Percentiles rank a stretch among this genome's conserved stretches.
phyloP scores from a whole-genome alignment of 257 asterid genomes.

The Ocimum tenuiflorum region DNA sequence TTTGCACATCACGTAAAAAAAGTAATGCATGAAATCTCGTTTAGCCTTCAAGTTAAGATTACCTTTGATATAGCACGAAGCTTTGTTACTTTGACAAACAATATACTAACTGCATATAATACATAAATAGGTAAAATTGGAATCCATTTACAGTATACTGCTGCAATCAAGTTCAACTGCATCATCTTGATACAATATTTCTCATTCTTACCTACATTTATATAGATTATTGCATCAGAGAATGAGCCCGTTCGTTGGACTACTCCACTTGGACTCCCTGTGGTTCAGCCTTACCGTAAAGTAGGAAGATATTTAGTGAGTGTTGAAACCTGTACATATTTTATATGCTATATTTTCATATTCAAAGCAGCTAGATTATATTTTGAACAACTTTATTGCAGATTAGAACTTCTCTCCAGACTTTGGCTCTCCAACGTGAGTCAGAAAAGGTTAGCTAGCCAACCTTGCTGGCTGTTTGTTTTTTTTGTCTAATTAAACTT shows the following conservation, averaged over 20 bases:
- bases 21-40: not conserved
- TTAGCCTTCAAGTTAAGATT: not conserved
- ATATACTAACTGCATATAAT: conserved; percentile 2
- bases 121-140: not conserved
- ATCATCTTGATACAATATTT: not conserved
- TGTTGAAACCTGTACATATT: conserved; percentile 1
- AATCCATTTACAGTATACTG: not conserved
- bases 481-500: conserved; percentile 1
- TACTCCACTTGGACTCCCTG: conserved; percentile 99
- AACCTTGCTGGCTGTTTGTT: conserved; percentile 9
- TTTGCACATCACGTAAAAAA: not conserved
- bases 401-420: conserved; percentile 91
- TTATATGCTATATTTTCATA: not conserved
- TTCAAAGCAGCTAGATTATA: not conserved
- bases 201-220: conserved; percentile 17
- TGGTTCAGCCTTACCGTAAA: conserved; percentile 92
- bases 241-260: conserved; percentile 90
- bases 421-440: conserved; percentile 70
- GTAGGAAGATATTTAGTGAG: conserved; percentile 68
- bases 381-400: conserved; percentile 32
- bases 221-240: conserved; percentile 79
- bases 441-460: conserved; percentile 56
- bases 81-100: not conserved
- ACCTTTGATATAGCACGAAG: not conserved
- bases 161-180: not conserved